Conservation (phyloP, 1,139 yeast species). For the Hyphopichia wangnamkhiaoensis region DNA sequence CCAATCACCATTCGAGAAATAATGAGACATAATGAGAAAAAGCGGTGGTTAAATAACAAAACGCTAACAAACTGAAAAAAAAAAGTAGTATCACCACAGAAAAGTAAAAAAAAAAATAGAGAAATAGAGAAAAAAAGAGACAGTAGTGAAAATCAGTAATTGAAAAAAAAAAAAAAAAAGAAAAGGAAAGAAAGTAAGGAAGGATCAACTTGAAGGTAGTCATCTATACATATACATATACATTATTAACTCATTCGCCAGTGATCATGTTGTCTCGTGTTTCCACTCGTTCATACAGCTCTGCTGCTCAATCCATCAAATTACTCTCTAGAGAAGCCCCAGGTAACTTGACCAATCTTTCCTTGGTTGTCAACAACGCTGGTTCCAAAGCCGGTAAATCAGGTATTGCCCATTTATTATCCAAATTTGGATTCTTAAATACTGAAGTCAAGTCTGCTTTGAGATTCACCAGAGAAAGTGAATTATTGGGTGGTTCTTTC, state of each 20-base stretch:
- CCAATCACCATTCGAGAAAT: conserved; percentile 20
- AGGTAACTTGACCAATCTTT: conserved; percentile 65
- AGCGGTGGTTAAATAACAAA: no score
- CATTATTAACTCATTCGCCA: neutral
- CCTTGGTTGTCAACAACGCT: conserved; percentile 76
- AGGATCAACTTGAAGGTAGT: no score
- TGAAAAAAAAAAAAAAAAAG: no score
- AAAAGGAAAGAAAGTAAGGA: no score
- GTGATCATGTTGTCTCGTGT: conserved; percentile 43
- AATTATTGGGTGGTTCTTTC: conserved; percentile 86
- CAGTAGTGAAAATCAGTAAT: no score
- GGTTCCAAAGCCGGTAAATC: conserved; percentile 82
- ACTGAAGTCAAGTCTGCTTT: conserved; percentile 83
- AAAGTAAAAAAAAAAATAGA: no score
- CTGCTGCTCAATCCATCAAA: conserved; percentile 45
- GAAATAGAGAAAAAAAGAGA: no score
- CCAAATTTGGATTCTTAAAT: conserved; percentile 83
- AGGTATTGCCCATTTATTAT: conserved; percentile 84
- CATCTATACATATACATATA: conserved; percentile 2
- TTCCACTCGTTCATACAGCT: conserved; percentile 50
- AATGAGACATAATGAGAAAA: conserved; percentile 1
- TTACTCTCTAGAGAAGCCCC: conserved; percentile 48
- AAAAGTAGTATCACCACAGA: conserved; percentile 1
- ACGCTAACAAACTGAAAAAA: no score
- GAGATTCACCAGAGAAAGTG: conserved; percentile 93